A percentile compares a stretch with the other conserved stretches of the same genome.
Evolutionary conservation across 257 asterid species (phyloP).

Genomic region (Gentiana straminea): DNA sequence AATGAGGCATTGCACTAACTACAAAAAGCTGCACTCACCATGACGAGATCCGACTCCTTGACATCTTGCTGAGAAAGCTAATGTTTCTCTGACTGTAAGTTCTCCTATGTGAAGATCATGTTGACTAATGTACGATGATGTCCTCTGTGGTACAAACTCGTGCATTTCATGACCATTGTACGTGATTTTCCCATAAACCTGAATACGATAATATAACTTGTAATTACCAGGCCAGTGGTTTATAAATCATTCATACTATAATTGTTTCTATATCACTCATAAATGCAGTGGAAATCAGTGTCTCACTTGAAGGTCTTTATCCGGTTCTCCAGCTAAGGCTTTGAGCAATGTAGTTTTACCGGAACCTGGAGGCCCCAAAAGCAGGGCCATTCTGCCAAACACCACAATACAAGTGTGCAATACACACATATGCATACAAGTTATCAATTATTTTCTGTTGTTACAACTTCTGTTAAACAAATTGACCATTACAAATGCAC

Average conservation of each 20-base stretch:
- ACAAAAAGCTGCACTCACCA: constrained; percentile 1
- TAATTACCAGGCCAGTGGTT: not conserved
- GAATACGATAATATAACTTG: not conserved
- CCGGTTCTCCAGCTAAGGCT: constrained; percentile 86
- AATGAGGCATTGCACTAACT: not conserved
- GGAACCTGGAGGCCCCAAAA: constrained; percentile 86
- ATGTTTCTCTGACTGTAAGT: constrained; percentile 4
- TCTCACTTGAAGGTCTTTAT: constrained; percentile 49
- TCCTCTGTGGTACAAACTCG: constrained; percentile 7
- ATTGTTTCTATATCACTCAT: not conserved
- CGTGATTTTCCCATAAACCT: constrained; percentile 5
- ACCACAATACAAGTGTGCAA: not conserved
- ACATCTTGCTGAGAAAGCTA: constrained; percentile 8
- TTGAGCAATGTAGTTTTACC: constrained; percentile 81
- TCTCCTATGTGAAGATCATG: constrained; percentile 7
- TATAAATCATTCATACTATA: too few relatives aligned
- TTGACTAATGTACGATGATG: constrained; percentile 3
- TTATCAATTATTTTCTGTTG: too few relatives aligned
- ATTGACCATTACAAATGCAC: too few relatives aligned
- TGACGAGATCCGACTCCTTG: constrained; percentile 9
- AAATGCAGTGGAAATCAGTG: not conserved
- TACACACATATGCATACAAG: too few relatives aligned
- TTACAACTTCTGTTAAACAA: too few relatives aligned
- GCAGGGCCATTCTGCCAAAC: constrained; percentile 54
- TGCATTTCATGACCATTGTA: constrained; percentile 10